phyloP scores from a whole-genome alignment of 179 eudicot genomes.

The Beta corolliflora region DNA sequence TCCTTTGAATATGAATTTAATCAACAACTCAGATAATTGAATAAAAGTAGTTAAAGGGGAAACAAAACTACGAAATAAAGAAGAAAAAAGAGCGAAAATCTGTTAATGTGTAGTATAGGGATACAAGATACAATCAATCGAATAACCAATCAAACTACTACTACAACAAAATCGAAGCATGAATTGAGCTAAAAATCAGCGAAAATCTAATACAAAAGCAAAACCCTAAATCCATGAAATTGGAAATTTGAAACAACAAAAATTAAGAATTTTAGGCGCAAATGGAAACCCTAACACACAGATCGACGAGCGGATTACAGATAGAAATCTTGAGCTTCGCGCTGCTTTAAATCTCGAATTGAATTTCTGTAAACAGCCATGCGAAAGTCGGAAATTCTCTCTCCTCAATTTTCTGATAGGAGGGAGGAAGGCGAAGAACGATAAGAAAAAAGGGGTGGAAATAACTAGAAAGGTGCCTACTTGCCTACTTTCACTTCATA shows the following conservation, averaged over 20 bases:
- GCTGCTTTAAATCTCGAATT: slow-evolving; percentile 2
- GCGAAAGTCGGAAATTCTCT: no score
- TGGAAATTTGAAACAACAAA: neutral
- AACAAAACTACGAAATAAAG: slow-evolving; percentile 23
- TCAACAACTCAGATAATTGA: slow-evolving; percentile 24
- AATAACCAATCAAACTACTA: slow-evolving; percentile 13
- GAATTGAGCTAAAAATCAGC: slow-evolving; percentile 7
- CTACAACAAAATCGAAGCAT: slow-evolving; percentile 16
- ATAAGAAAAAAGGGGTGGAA: neutral
- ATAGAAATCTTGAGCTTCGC: slow-evolving; percentile 7
- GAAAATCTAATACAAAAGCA: slow-evolving; percentile 23
- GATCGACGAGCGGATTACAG: slow-evolving; percentile 14
- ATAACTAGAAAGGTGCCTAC: neutral
- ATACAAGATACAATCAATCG: slow-evolving; percentile 32
- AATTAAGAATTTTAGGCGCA: neutral
- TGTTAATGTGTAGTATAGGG: slow-evolving; percentile 38
- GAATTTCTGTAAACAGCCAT: neutral
- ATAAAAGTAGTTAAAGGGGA: neutral
- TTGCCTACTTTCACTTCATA: neutral
- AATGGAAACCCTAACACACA: slow-evolving; percentile 24
- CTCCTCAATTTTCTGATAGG: neutral
- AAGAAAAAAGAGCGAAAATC: slow-evolving; percentile 25
- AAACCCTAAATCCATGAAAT: slow-evolving; percentile 20
- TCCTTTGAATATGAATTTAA: slow-evolving; percentile 23
- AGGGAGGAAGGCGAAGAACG: neutral